Base-by-base conservation (phyloP, 768 basidiomycete genomes). In the Pleurotus cornucopiae region DNA sequence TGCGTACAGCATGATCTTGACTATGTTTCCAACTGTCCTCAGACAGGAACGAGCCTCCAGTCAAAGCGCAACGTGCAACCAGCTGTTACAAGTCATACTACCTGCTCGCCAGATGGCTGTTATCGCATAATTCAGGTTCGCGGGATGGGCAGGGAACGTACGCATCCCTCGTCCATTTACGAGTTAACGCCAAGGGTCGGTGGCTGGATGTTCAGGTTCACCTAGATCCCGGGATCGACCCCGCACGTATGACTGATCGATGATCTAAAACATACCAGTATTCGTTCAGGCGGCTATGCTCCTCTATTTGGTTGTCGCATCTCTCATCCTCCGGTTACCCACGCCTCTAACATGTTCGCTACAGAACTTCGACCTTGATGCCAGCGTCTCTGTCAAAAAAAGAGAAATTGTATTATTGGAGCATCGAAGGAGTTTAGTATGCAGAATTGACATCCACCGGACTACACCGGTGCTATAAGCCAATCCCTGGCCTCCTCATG, bases 21-120 rank as follows among this genome's bases (percentile, higher is more conserved):
- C 7, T 34, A 7, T 9, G 30, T 34, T 34, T 34, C 6, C 9
- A 34, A 9, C 7, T 9, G 30, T 34, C 30, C 14, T 34, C 16
- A 52, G n/a, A 37, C 51, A 52, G 51, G 51, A 37, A 52, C 51
- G 51, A 52, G 51, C 23, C 20, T 52, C 51, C 38, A 52, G 51
- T 52, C 51, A 52, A 14, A 52, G 25, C 13, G 12, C 6, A 26
- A 23, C 46, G 46, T 34, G 48, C 5, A 40, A 30, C 16, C 38
- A 20, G 13, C 12, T 14, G 37, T 38, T 18, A 37, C 20, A 37
- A 23, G 38, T 21, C 18, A n/a, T 38, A 16, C 30, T 34, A 34
- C 30, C 30, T 34, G 30, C 30, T 34, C 30, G 30, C 30, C 30
- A 34, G 6, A 34, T 7, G 46, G 46, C 46, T 47, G 46, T 25